These are phyloP conservation scores for Pyrenophora graminea DNA, from an alignment of 2,329 filamentous ascomycete species.

Conservation along the genomic window DNA sequence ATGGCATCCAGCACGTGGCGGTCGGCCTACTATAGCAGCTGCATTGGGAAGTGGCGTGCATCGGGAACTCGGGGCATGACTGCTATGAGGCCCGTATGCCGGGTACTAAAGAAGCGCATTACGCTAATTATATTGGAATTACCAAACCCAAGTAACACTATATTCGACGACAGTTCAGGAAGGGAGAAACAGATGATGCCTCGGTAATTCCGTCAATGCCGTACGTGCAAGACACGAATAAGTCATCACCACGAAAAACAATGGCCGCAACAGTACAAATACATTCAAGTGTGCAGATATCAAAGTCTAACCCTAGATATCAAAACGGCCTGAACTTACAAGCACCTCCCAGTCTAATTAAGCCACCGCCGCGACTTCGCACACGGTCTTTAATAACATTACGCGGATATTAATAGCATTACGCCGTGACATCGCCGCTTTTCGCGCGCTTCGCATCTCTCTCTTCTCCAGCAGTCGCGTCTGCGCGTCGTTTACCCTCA, in stretches of 20 bases:
- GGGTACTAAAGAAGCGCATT: background rate
- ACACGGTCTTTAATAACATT: background rate
- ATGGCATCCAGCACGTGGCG: background rate
- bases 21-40: background rate
- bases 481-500: slow-evolving; percentile 41
- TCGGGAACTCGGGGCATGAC: slow-evolving; percentile 23
- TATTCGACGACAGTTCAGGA: too few species aligned
- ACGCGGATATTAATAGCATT: background rate
- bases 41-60: slow-evolving; percentile 7
- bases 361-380: background rate
- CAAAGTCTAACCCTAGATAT: too few species aligned
- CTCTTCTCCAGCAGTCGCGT: slow-evolving; percentile 35
- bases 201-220: too few species aligned
- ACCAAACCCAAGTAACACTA: too few species aligned
- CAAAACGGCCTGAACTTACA: too few species aligned
- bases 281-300: too few species aligned
- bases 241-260: too few species aligned
- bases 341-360: background rate
- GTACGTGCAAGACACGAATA: too few species aligned
- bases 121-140: too few species aligned
- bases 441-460: slow-evolving; percentile 41
- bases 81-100: slow-evolving; percentile 18
- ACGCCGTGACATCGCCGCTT: slow-evolving; percentile 25
- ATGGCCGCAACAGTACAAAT: too few species aligned
- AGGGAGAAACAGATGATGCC: too few species aligned